Base-by-base conservation (phyloP, 768 basidiomycete genomes). In the Mycena sanguinolenta region DNA sequence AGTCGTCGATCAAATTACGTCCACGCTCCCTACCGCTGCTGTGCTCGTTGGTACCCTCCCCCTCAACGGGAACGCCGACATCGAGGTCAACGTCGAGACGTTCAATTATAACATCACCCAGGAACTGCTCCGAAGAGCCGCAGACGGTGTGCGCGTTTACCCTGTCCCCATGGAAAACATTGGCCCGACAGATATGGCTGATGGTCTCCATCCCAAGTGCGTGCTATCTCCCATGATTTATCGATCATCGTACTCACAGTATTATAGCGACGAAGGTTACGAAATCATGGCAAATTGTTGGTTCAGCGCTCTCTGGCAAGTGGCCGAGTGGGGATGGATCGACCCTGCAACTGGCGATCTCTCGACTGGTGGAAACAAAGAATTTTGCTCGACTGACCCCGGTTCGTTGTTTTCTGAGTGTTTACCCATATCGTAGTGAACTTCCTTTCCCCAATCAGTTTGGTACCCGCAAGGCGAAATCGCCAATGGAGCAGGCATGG, bases 381-480 rank as follows among this genome's bases (percentile, higher is more conserved):
- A 61, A 61, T 63, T 38, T n/a, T 63, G 62, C 36, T 25, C 36
- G 4, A 63, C 16, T 27, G 30, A 54, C 21, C 61, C 61, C 13
- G 23, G 61, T 63, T n/a, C 61, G 61, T 63, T 32, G 42, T 8
- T 4, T 44, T 17, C 19, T 17, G 42, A 44, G 10, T 44, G 17
- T 14, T 38, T 14, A 19, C 42, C 17, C 17, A 14, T 19, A 44
- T 7, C 44, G 44, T n/a, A n/a, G 7, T 46, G 44, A 46, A 42
- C 5, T 4, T 46, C 44, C n/a, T 21, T n/a, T 17, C 14, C 30
- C 21, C 30, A 21, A 49, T 25, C 32, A 61, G 49, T 53, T 17
- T 65, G 64, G 64, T 58, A 58, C 55, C 44, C 55, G 5, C 55
- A 58, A 36, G 64, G 64, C 16, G 54, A 58, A 49, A 65, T 65